phyloP scores from a whole-genome alignment of 129 eudicot genomes.

The Centrapalus pauciflorus region DNA sequence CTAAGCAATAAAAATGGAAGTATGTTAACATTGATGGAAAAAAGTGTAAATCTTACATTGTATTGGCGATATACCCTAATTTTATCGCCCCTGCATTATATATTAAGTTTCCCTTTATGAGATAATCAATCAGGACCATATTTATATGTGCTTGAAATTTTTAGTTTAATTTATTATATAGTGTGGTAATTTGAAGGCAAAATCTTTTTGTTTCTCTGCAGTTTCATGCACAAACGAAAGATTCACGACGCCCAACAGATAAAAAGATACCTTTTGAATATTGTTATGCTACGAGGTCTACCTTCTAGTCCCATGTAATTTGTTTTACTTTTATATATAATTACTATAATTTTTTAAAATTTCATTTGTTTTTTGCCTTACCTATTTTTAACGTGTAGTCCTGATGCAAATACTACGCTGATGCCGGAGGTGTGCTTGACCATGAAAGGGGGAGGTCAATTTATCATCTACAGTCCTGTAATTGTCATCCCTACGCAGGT shows the following conservation, averaged over 20 bases:
- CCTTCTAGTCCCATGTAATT: conserved; percentile 1
- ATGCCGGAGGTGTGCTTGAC: conserved; percentile 53
- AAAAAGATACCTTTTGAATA: conserved; percentile 73
- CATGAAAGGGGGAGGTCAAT: conserved; percentile 60
- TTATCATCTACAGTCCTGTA: conserved; percentile 51
- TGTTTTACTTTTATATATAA: neutral
- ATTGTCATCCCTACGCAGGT: conserved; percentile 63
- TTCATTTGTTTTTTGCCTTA: conserved; percentile 8
- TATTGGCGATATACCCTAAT: no score
- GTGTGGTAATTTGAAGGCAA: conserved; percentile 7
- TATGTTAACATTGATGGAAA: no score
- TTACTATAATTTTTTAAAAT: conserved; percentile 13
- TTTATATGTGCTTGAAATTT: neutral
- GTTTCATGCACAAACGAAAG: conserved; percentile 66
- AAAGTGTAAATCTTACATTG: no score
- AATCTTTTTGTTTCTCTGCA: conserved; percentile 21
- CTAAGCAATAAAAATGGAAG: no score
- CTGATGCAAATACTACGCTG: conserved; percentile 47
- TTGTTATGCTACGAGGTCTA: conserved; percentile 81
- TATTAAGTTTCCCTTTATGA: neutral
- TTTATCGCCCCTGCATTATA: neutral
- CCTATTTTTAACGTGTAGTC: conserved; percentile 34
- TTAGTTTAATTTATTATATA: neutral
- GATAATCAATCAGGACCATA: neutral
- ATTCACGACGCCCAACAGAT: conserved; percentile 55